Evolutionary conservation across 352 stramenopile genomes (phyloP), one percentile per base, ranked within the genome.

Genomic region (Phytophthora cryptogea): DNA sequence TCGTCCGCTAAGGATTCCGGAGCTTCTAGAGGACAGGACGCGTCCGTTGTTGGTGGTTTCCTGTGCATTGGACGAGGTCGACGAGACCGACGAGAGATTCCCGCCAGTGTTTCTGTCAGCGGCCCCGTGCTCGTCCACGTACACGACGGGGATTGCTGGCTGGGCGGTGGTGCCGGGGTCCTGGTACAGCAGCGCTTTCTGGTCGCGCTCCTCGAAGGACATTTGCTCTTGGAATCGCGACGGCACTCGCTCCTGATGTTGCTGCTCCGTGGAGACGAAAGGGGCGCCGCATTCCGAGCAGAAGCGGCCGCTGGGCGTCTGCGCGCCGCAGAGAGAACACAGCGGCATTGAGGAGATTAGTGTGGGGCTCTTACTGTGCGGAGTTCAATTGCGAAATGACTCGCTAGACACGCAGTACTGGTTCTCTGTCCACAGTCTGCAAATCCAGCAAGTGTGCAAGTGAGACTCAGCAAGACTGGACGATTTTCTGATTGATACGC

Each of bases 1-100:
- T 11, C 78, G 78, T 1, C 66, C 47, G 10, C 46, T 75, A 17
- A 85, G 54, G 20, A 86, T 55, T 2, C 76, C 74, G 26, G 64
- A 66, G 35, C 63, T 37, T 30, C 45, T 26, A 7, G 56, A 61
- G 1, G 51, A 48, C 36, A 56, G 35, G 32, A 32, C 32, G 37
- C 45, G 48, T 2, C 44, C 30, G 23, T 42, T 28, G 17, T 28
- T 49, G n/a, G 26, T 59, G 5, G 48, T 43, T 28, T 59, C 45
- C 17, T 62, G 49, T 11, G 37, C 54, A 40, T 37, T 51, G 20
- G 43, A 53, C 10, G 58, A 66, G 32, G 46, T 48, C 13, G 46
- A 43, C 16, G 57, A 61, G 8, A 26, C 50, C 10, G 43, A 60
- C 26, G 56, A 66, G 31, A 58, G 28, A 28, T 48, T 68, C 33